Evolutionary conservation across 106 monocot species (phyloP).

Genomic region (Dendrobium catenatum): DNA sequence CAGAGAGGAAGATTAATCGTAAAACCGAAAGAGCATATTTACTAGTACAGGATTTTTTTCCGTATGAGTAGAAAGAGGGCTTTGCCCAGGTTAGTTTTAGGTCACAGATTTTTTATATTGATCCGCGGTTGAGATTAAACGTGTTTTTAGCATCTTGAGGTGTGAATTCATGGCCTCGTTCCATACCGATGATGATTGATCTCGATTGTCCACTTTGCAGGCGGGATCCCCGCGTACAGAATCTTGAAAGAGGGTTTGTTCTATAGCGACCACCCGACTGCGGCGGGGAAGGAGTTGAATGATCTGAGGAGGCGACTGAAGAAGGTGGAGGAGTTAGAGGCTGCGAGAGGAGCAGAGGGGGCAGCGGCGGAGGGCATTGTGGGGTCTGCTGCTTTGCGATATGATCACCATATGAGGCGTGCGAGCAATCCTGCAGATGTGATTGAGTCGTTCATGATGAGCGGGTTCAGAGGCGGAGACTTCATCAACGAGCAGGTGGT

Average conservation of each 20-base stretch:
- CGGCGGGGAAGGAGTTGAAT: neutral
- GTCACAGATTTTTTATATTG: too few relatives aligned
- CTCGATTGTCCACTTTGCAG: neutral
- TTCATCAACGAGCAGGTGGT: conserved; percentile 8
- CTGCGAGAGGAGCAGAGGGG: neutral
- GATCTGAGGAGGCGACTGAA: neutral
- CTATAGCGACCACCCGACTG: neutral
- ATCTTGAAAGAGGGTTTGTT: neutral
- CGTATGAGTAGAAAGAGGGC: too few relatives aligned
- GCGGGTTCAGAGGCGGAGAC: neutral
- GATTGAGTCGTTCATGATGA: conserved; percentile 7
- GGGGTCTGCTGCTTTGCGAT: neutral
- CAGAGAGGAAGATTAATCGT: too few relatives aligned
- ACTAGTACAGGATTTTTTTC: too few relatives aligned
- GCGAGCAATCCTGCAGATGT: neutral
- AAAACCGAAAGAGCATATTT: too few relatives aligned
- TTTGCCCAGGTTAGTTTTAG: too few relatives aligned
- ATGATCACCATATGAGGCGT: neutral
- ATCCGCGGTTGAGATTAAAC: too few relatives aligned
- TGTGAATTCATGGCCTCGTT: neutral
- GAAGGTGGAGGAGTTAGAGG: neutral
- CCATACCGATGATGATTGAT: neutral
- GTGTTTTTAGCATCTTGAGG: too few relatives aligned
- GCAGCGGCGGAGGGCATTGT: neutral
- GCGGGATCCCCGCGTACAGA: conserved; percentile 9